These are phyloP conservation scores for Fraxinus excelsior DNA, from an alignment of 257 asterid genomes.

Conservation along the genomic window DNA sequence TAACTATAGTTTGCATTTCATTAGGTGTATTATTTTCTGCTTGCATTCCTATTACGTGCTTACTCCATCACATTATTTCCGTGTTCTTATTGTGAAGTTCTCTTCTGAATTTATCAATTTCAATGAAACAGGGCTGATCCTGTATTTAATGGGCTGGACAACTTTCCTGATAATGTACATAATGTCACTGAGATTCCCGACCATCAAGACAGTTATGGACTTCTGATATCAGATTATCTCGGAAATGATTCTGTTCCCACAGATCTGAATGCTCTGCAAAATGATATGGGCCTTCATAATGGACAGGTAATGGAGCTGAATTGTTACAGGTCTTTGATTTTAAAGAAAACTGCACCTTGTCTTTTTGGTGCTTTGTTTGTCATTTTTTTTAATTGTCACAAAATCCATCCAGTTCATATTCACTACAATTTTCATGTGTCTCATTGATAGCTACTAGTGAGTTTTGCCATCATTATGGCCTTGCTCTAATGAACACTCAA, in stretches of 20 bases:
- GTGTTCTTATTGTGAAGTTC: neutral
- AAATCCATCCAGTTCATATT: conserved; percentile 12
- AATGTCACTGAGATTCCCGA: conserved; percentile 56
- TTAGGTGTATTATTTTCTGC: conserved; percentile 5
- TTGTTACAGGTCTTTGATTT: conserved; percentile 18
- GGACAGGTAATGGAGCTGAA: conserved; percentile 60
- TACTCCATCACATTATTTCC: conserved; percentile 3
- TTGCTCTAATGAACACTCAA: neutral
- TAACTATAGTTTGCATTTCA: conserved; percentile 13
- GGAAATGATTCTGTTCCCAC: conserved; percentile 73
- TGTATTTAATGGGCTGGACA: conserved; percentile 63
- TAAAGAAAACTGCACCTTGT: neutral
- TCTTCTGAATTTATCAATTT: conserved; percentile 19
- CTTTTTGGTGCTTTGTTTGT: conserved; percentile 5
- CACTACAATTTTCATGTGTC: neutral
- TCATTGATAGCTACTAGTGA: neutral
- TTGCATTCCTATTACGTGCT: neutral
- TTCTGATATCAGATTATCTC: conserved; percentile 78
- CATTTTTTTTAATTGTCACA: conserved; percentile 18
- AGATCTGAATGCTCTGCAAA: conserved; percentile 66
- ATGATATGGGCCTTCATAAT: conserved; percentile 70
- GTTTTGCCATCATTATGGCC: neutral
- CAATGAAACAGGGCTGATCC: conserved; percentile 62
- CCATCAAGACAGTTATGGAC: conserved; percentile 83
- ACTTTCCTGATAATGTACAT: conserved; percentile 58